phyloP scores from a whole-genome alignment of 768 basidiomycete species.

The Psilocybe sp. region DNA sequence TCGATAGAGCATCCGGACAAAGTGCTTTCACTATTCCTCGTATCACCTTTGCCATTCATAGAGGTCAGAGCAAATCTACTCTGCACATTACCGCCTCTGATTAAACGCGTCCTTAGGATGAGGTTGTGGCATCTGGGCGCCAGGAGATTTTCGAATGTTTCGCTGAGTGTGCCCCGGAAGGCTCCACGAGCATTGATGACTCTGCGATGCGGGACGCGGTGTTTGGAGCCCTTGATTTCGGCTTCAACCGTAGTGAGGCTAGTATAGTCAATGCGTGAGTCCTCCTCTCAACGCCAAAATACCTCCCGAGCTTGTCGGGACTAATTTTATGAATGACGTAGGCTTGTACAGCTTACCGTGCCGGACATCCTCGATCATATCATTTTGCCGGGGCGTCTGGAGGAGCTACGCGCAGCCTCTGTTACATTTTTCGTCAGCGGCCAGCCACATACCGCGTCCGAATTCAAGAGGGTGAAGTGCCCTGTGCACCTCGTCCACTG shows the following conservation, averaged over 20 bases:
- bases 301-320: background rate
- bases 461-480: slow-evolving; percentile 23
- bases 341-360: slow-evolving; percentile 20
- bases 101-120: background rate
- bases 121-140: background rate
- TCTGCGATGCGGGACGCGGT: background rate
- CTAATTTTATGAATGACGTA: slow-evolving; percentile 1
- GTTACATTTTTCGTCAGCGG: slow-evolving; percentile 31
- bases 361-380: slow-evolving; percentile 18
- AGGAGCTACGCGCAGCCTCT: slow-evolving; percentile 27
- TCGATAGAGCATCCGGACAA: slow-evolving; percentile 30
- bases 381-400: slow-evolving; percentile 25
- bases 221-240: background rate
- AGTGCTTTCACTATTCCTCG: slow-evolving; percentile 31
- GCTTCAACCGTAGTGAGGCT: background rate
- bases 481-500: slow-evolving; percentile 33
- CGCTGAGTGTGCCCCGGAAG: too few relatives aligned
- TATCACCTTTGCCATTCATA: slow-evolving; percentile 31
- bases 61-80: slow-evolving; percentile 24
- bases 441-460: slow-evolving; percentile 15
- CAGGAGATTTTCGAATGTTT: too few relatives aligned
- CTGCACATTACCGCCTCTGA: background rate
- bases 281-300: background rate
- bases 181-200: too few relatives aligned
- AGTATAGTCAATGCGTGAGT: background rate